Evolutionary conservation across 1,139 yeast genomes (phyloP).

Genomic region (Geotrichum australiense): DNA sequence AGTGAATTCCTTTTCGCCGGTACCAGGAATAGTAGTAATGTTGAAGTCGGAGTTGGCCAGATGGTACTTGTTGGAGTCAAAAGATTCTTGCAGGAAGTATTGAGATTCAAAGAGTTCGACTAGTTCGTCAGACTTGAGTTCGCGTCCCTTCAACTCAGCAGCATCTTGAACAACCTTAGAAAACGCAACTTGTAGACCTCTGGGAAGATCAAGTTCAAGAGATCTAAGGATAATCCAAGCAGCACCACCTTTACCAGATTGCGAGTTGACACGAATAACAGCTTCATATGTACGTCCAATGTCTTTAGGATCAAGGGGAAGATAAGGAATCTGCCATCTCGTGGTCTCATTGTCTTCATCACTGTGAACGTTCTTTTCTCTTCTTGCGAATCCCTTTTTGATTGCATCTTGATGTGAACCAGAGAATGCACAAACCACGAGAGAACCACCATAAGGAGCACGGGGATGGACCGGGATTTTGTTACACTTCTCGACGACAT

Average conservation of each 20-base stretch:
- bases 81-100: constrained; percentile 50
- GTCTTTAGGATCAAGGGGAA: constrained; percentile 94
- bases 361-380: constrained; percentile 38
- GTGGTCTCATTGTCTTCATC: constrained; percentile 32
- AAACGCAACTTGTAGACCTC: constrained; percentile 85
- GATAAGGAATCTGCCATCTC: constrained; percentile 81
- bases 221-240: constrained; percentile 92
- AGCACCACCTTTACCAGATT: constrained; percentile 98
- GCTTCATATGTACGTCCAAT: constrained; percentile 97
- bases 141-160: constrained; percentile 82
- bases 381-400: constrained; percentile 80
- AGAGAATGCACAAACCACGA: constrained; percentile 93
- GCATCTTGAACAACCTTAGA: constrained; percentile 73
- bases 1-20: constrained; percentile 42
- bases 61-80: constrained; percentile 31
- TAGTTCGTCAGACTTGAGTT: constrained; percentile 70
- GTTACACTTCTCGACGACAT: constrained; percentile 86
- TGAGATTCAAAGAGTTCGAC: constrained; percentile 64
- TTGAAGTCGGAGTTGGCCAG: constrained; percentile 28
- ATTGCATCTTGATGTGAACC: constrained; percentile 99
- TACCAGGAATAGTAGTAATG: constrained; percentile 29
- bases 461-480: constrained; percentile 90
- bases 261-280: constrained; percentile 94
- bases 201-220: constrained; percentile 85
- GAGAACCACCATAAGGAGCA: constrained; percentile 95